Evolutionary conservation across 2,329 filamentous ascomycete genomes (phyloP).

Genomic region (Colletotrichum echinochloae): DNA sequence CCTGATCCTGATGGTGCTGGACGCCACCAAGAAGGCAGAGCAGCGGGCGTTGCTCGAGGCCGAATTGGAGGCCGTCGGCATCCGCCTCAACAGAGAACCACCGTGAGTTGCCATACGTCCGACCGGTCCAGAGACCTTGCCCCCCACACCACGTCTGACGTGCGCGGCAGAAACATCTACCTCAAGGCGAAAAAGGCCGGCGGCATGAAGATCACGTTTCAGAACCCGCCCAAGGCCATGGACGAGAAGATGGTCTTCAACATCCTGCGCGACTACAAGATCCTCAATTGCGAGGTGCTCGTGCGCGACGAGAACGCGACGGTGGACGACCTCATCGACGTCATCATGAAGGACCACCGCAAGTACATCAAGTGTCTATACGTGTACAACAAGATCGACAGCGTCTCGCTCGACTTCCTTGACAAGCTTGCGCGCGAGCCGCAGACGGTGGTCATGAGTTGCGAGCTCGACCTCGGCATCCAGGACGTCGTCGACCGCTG

Average conservation of each 20-base stretch:
- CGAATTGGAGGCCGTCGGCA: slow-evolving; percentile 94
- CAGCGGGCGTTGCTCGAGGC: slow-evolving; percentile 90
- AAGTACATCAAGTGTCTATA: slow-evolving; percentile 97
- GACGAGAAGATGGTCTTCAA: slow-evolving; percentile 99
- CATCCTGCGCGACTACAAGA: slow-evolving; percentile 98
- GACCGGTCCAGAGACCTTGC: no score
- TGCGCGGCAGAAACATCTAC: slow-evolving; percentile 83
- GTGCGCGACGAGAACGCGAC: slow-evolving; percentile 95
- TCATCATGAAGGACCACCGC: slow-evolving; percentile 98
- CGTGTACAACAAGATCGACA: slow-evolving; percentile 99
- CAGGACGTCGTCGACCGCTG: slow-evolving; percentile 93
- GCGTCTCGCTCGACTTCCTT: slow-evolving; percentile 91
- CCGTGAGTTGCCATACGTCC: slow-evolving; percentile 68
- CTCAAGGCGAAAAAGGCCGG: slow-evolving; percentile 95
- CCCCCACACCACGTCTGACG: slow-evolving; percentile 18
- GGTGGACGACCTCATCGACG: slow-evolving; percentile 98
- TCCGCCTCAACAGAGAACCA: slow-evolving; percentile 89
- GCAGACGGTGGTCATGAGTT: slow-evolving; percentile 96
- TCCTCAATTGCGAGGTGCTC: slow-evolving; percentile 96
- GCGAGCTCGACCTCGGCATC: slow-evolving; percentile 93
- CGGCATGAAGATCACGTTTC: slow-evolving; percentile 99
- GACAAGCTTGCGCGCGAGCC: slow-evolving; percentile 93
- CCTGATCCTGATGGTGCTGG: slow-evolving; percentile 94
- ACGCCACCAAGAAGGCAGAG: slow-evolving; percentile 96
- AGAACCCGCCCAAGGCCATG: slow-evolving; percentile 85